phyloP scores from a whole-genome alignment of 352 stramenopile species.

The Pythium aristosporum region DNA sequence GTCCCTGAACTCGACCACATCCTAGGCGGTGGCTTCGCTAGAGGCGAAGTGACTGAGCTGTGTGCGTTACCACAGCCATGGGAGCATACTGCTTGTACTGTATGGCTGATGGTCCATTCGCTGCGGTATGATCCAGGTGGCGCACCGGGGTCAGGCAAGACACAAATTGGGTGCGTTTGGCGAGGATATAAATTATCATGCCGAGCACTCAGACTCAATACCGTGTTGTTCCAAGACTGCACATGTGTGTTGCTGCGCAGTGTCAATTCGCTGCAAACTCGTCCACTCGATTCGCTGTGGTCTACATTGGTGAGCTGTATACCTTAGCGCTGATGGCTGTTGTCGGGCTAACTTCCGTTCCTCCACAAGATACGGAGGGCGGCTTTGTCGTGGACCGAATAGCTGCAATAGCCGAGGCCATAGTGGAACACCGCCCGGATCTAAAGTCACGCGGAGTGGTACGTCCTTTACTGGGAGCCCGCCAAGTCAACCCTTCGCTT shows the following conservation, averaged over 20 bases:
- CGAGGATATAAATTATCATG: not conserved
- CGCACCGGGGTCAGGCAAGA: slow-evolving; percentile 70
- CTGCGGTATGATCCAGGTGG: slow-evolving; percentile 36
- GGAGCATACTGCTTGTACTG: not conserved
- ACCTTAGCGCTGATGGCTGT: not conserved
- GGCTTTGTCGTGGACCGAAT: slow-evolving; percentile 90
- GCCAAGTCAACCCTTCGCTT: not conserved
- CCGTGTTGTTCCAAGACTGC: slow-evolving; percentile 40
- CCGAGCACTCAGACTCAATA: not conserved
- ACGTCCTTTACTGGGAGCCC: not conserved
- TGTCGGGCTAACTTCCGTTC: not conserved
- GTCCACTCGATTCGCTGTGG: slow-evolving; percentile 21
- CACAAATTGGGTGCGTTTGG: slow-evolving; percentile 56
- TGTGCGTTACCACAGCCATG: slow-evolving; percentile 34
- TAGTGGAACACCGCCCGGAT: slow-evolving; percentile 58
- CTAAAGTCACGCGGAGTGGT: slow-evolving; percentile 33
- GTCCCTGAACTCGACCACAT: slow-evolving; percentile 52
- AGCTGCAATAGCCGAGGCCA: slow-evolving; percentile 73
- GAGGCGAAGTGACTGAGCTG: slow-evolving; percentile 78
- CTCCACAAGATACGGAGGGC: slow-evolving; percentile 85
- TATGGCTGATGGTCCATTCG: not conserved
- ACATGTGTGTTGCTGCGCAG: slow-evolving; percentile 65
- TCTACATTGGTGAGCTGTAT: slow-evolving; percentile 61
- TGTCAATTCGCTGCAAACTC: slow-evolving; percentile 22
- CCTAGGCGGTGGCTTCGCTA: slow-evolving; percentile 61